phyloP scores from a whole-genome alignment of 768 basidiomycete species.

The Botryobasidium botryosum region DNA sequence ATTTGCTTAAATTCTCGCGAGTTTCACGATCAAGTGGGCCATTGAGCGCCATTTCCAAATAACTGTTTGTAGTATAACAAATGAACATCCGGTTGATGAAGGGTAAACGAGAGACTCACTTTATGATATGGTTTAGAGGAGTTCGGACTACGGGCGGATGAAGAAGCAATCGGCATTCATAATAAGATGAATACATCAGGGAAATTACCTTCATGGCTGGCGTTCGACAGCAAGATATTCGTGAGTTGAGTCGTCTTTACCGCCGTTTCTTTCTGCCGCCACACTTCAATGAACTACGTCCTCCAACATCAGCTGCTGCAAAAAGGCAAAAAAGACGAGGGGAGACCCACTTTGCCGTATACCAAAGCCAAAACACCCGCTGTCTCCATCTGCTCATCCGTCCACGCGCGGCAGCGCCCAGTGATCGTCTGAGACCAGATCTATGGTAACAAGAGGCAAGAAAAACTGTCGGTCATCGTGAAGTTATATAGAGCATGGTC shows the following conservation, averaged over 20 bases:
- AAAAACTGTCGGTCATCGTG: too few species aligned
- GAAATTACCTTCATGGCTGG: conserved; percentile 55
- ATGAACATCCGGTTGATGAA: background rate
- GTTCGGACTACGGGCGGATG: conserved; percentile 54
- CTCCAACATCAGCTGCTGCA: background rate
- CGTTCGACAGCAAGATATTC: conserved; percentile 59
- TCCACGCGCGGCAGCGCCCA: conserved; percentile 54
- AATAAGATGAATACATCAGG: background rate
- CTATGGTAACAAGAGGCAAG: conserved; percentile 10
- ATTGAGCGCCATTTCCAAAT: conserved; percentile 65
- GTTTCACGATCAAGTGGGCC: conserved; percentile 57
- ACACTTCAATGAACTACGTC: conserved; percentile 64
- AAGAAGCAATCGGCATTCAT: background rate
- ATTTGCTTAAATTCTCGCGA: conserved; percentile 50
- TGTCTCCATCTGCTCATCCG: conserved; percentile 70
- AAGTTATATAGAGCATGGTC: background rate
- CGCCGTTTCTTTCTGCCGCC: conserved; percentile 66
- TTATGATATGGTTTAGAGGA: conserved; percentile 70
- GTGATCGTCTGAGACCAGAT: conserved; percentile 60
- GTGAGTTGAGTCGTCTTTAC: conserved; percentile 56
- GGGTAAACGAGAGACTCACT: conserved; percentile 25
- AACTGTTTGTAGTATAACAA: conserved; percentile 23
- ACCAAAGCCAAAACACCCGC: conserved; percentile 64
- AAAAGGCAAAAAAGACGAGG: background rate
- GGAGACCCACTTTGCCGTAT: conserved; percentile 38